A percentile compares a stretch with the other conserved stretches of the same genome.
phyloP scores from a whole-genome alignment of 1,139 yeast genomes.

The Nakaseomyces nivariensis region DNA sequence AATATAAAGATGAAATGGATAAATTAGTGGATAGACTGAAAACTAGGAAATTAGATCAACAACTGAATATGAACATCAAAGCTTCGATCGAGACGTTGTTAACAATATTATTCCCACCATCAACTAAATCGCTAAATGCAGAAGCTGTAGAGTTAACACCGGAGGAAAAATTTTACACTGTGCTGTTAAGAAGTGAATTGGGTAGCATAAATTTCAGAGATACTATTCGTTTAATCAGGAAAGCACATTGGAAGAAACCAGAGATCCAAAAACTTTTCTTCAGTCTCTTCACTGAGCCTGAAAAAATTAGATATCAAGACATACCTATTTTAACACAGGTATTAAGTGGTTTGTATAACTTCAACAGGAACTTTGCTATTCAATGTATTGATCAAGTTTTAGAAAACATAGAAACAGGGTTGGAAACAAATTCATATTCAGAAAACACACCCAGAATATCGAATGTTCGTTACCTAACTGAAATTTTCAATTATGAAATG shows the following conservation, averaged over 20 bases:
- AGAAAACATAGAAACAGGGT: constrained; percentile 54
- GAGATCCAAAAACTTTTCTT: constrained; percentile 36
- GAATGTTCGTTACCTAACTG: constrained; percentile 51
- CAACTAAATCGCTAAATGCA: constrained; percentile 27
- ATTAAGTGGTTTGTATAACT: constrained; percentile 32
- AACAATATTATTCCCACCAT: constrained; percentile 53
- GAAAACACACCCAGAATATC: constrained; percentile 55
- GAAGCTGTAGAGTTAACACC: constrained; percentile 27
- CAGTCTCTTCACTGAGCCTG: constrained; percentile 53
- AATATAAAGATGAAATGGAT: constrained; percentile 48
- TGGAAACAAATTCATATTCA: constrained; percentile 56
- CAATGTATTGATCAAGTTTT: constrained; percentile 52
- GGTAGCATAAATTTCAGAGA: constrained; percentile 30
- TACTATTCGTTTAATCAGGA: constrained; percentile 36
- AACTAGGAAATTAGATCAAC: constrained; percentile 41
- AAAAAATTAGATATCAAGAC: constrained; percentile 49
- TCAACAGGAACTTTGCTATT: constrained; percentile 35
- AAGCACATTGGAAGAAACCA: constrained; percentile 40
- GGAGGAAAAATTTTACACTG: constrained; percentile 42
- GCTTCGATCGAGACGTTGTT: constrained; percentile 53
- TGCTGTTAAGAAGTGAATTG: constrained; percentile 45
- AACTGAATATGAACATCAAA: constrained; percentile 46
- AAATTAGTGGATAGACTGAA: constrained; percentile 53
- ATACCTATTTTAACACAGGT: constrained; percentile 43
- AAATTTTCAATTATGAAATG: constrained; percentile 42